phyloP scores from a whole-genome alignment of 176 grass and related monocot species.

The Oryza glumipatula region DNA sequence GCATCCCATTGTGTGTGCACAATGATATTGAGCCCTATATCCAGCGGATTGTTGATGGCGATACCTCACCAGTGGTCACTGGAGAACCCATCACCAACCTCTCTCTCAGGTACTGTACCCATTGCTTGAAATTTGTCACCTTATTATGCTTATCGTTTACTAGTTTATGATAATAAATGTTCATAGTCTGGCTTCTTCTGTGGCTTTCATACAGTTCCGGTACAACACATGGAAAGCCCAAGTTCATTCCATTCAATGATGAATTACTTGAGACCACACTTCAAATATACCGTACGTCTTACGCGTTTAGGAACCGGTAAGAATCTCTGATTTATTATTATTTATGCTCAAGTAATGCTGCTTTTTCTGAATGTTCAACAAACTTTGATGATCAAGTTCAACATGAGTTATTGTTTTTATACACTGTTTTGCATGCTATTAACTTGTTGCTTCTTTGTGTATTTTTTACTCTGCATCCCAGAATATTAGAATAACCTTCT shows the following conservation, averaged over 20 bases:
- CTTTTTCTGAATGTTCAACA: neutral
- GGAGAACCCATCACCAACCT: conserved; percentile 79
- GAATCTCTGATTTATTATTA: conserved; percentile 22
- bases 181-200: conserved; percentile 8
- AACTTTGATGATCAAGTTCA: neutral
- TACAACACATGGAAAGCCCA: conserved; percentile 92
- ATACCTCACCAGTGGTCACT: conserved; percentile 61
- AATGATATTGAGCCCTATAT: conserved; percentile 76
- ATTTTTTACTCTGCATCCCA: neutral
- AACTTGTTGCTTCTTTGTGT: conserved; percentile 2
- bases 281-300: conserved; percentile 81
- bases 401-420: neutral
- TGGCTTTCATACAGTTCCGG: conserved; percentile 72
- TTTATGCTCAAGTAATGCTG: conserved; percentile 1
- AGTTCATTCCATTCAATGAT: conserved; percentile 90
- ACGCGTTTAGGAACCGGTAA: conserved; percentile 92
- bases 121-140: neutral
- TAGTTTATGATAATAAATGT: neutral
- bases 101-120: conserved; percentile 77
- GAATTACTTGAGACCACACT: conserved; percentile 89
- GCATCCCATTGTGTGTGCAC: conserved; percentile 74
- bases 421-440: neutral
- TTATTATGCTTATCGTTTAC: conserved; percentile 6
- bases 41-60: conserved; percentile 70
- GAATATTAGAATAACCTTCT: neutral